A percentile compares a stretch with the other conserved stretches of the same genome.
These are phyloP conservation scores for Paraurostyla sp. DNA, from an alignment of 73 alveolate genomes.

Conservation along the genomic window DNA sequence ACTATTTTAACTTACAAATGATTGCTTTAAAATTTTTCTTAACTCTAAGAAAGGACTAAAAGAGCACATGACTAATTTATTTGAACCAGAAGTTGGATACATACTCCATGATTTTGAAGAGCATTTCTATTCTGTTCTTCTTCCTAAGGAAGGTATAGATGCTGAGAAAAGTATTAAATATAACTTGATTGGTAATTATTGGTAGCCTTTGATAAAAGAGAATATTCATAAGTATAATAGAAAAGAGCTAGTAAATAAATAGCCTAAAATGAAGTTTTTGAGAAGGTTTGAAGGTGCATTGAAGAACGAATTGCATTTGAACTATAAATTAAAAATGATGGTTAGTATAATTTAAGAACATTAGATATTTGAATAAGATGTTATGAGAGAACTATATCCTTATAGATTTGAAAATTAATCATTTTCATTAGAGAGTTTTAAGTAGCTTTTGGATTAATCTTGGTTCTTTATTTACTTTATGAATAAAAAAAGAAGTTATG, in stretches of 20 bases:
- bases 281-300: not conserved
- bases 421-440: not conserved
- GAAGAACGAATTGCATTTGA: not conserved
- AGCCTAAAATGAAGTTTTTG: not conserved
- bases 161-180: not conserved
- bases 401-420: not conserved
- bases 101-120: constrained; percentile 23
- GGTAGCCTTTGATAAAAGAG: not conserved
- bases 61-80: not conserved
- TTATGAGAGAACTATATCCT: not conserved
- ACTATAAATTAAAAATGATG: not conserved
- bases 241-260: not conserved
- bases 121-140: constrained; percentile 15
- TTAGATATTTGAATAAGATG: not conserved
- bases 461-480: constrained; percentile 19
- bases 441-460: not conserved
- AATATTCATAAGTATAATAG: not conserved
- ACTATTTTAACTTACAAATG: constrained; percentile 14
- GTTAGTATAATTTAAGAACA: not conserved
- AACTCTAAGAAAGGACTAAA: not conserved
- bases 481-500: not conserved
- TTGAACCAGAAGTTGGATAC: constrained; percentile 34
- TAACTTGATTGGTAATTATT: not conserved
- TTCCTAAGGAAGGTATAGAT: not conserved
- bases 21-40: constrained; percentile 25